These are phyloP conservation scores for Albophoma yamanashiensis DNA, from an alignment of 2,329 filamentous ascomycete genomes.

Conservation along the genomic window DNA sequence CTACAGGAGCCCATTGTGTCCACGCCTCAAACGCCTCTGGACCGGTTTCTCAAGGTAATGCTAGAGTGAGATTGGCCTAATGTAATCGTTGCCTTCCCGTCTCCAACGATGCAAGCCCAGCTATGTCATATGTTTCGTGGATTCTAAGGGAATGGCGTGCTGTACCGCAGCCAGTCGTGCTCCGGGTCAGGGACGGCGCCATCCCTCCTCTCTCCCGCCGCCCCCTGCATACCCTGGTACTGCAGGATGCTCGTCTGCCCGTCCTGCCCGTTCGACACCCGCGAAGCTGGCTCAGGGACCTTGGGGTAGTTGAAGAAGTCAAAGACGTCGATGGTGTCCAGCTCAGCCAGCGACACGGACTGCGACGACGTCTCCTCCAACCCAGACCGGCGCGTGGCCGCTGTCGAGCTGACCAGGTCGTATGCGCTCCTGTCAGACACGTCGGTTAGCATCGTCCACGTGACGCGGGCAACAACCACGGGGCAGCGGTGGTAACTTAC, in stretches of 20 bases:
- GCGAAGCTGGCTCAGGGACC: slow-evolving; percentile 10
- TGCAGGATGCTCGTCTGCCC: slow-evolving; percentile 14
- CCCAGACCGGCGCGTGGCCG: slow-evolving; percentile 22
- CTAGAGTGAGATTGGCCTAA: not conserved
- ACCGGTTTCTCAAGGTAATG: not conserved
- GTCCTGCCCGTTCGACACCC: slow-evolving; percentile 5
- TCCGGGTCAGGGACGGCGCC: slow-evolving; percentile 5
- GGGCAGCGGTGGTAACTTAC: slow-evolving; percentile 12
- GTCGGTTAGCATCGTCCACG: slow-evolving; percentile 1
- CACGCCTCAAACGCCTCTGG: not conserved
- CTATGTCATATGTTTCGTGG: too few species aligned
- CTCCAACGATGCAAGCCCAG: not conserved
- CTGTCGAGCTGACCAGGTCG: slow-evolving; percentile 25
- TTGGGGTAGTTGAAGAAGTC: slow-evolving; percentile 35
- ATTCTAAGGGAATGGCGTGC: not conserved
- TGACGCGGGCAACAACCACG: not conserved
- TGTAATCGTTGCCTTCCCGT: not conserved
- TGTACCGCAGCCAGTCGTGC: slow-evolving; percentile 9
- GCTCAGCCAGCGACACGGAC: slow-evolving; percentile 25
- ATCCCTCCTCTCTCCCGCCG: not conserved
- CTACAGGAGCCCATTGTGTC: not conserved
- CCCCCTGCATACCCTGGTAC: slow-evolving; percentile 5
- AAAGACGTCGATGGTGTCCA: slow-evolving; percentile 33
- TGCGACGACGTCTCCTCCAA: slow-evolving; percentile 27
- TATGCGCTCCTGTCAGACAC: slow-evolving; percentile 22